Percentiles rank a stretch among this genome's conserved stretches.
Evolutionary conservation across 768 basidiomycete species (phyloP).

Genomic region (Russula sp.): DNA sequence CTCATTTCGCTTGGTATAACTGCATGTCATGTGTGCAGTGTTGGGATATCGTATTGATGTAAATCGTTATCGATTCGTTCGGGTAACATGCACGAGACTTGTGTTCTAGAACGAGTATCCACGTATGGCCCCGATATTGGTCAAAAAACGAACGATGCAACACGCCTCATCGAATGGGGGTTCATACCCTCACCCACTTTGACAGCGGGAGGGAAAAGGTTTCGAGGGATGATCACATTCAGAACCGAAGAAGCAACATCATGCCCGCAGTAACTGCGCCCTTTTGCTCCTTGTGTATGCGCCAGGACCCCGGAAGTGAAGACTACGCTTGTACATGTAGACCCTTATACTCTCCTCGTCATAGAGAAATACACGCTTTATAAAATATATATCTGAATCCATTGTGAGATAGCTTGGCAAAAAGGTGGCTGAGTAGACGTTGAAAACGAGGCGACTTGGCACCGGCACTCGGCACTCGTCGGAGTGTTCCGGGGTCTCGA

Average conservation of each 20-base stretch:
- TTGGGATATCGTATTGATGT: constrained; percentile 2
- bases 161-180: no score
- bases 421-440: neutral
- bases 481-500: constrained; percentile 11
- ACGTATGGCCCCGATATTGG: neutral
- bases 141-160: no score
- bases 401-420: neutral
- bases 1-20: neutral
- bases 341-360: neutral
- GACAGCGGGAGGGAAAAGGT: neutral
- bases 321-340: neutral
- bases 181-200: neutral
- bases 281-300: no score
- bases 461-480: no score
- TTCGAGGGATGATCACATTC: neutral
- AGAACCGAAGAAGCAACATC: neutral
- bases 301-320: constrained; percentile 1
- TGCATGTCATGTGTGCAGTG: constrained; percentile 25
- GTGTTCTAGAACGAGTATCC: neutral
- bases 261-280: neutral
- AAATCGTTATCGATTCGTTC: neutral
- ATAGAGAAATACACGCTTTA: neutral
- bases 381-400: neutral
- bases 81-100: neutral
- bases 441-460: neutral